phyloP scores from a whole-genome alignment of 352 stramenopile species.

The Globisporangium radiosum region DNA sequence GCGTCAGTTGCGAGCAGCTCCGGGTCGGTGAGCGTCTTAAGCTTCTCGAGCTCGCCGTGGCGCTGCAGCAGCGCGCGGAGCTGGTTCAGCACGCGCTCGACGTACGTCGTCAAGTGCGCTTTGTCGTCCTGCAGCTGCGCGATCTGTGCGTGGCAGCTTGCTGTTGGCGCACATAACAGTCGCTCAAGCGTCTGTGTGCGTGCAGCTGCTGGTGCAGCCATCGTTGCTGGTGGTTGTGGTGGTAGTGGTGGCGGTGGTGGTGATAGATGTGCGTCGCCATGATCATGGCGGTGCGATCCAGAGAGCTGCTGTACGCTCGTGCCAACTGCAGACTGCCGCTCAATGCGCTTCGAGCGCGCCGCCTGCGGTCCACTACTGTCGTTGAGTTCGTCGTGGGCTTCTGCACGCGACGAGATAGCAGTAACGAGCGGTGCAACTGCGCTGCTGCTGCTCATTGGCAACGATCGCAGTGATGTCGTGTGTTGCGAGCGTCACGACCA shows the following conservation, averaged over 20 bases:
- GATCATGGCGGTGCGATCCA: neutral
- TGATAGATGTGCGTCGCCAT: no score
- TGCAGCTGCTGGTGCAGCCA: neutral
- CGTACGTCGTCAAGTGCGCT: constrained; percentile 55
- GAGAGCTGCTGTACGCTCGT: constrained; percentile 2
- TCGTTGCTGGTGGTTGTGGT: neutral
- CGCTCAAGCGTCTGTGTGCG: constrained; percentile 1
- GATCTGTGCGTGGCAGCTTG: constrained; percentile 32
- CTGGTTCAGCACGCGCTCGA: constrained; percentile 59
- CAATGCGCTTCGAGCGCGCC: constrained; percentile 15
- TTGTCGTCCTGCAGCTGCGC: constrained; percentile 51
- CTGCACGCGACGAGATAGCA: constrained; percentile 11
- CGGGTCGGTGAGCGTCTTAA: constrained; percentile 47
- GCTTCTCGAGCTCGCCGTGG: constrained; percentile 66
- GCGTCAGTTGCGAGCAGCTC: constrained; percentile 6
- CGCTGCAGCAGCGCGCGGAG: constrained; percentile 50
- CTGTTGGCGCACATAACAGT: constrained; percentile 13
- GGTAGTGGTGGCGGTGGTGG: no score
- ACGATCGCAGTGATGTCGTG: no score
- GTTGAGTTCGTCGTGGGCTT: constrained; percentile 12
- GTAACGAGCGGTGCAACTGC: neutral
- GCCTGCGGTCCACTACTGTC: constrained; percentile 13
- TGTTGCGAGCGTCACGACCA: no score
- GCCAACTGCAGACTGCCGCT: constrained; percentile 7
- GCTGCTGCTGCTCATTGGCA: neutral